Evolutionary conservation across 2,329 filamentous ascomycete species (phyloP), one percentile per base, ranked within the genome.

Genomic region (Diaporthe citrichinensis): DNA sequence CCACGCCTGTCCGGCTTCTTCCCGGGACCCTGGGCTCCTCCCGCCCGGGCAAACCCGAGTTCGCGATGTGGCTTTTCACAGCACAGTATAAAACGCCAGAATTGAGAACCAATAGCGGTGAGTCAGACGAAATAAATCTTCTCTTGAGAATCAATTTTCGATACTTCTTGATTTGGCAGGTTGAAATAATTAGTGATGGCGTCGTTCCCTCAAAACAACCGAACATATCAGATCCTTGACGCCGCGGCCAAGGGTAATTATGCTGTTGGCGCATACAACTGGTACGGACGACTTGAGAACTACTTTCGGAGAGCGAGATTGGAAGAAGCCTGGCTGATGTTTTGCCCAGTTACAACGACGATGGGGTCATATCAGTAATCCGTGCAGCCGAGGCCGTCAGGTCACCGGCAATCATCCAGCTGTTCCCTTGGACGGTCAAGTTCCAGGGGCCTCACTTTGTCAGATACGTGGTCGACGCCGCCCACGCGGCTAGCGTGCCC

Each of bases 401-500:
- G 57, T 90, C 90, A 0, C 90, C 91, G 0, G 87, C 90, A 20
- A 91, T 93, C 82, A 90, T 93, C 81, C 90, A 92, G 53, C 87
- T 93, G 77, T 93, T 93, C 81, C 91, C 91, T 17, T 93, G 91
- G 91, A 91, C 91, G 0, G 84, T 92, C 51, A 84, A 88, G 59
- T 93, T 91, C 82, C 90, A 90, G 17, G 86, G 88, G 49, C 84
- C 85, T 2, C 78, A 87, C 41, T 86, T 89, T 65, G 84, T 89
- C 6, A 84, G 85, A 77, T 86, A 87, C 46, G 87, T 87, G 15
- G 84, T 87, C 39, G 84, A 85, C 68, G 88, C 88, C 61, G 87
- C 87, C 3, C 84, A 86, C 76, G 84, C 84, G 34, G 88, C 89
- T 34, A 81, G 80, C 6, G 88, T 91, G 1, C 90, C 90, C 2